Evolutionary conservation across 116 monocot genomes (phyloP), one percentile per base, ranked within the genome.

Genomic region (Phalaenopsis hybrid): DNA sequence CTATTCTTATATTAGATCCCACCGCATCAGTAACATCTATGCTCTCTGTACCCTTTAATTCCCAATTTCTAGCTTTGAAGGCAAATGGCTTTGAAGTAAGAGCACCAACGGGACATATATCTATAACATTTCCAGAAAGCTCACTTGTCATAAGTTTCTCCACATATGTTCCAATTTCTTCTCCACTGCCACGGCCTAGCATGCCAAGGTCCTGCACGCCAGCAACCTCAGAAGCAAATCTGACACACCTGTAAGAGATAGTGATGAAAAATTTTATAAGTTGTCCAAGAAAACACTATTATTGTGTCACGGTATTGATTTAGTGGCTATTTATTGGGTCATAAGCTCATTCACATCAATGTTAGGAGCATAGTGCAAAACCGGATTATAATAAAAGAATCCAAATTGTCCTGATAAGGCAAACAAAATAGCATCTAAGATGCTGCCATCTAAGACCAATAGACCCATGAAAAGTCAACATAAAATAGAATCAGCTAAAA

Each of bases 111-210:
- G 98, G 98, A 55, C 98, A 99, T 31, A 99, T 99, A 85, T 99
- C 98, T 83, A 99, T 99, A 34, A 99, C 98, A 88, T 99, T 99
- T 79, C 95, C 98, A 51, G 98, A 99, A 23, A 99, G 92, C 87
- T 99, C 98, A 85, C 98, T 99, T 23, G 93, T 95, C 98, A 99
- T 99, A 80, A 99, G 93, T 80, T 95, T 99, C 82, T 99, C 98
- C 37, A 99, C 98, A 87, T 99, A 99, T 83, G 98, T 99, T 34
- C 98, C 98, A 80, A 99, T 99, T 87, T 99, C 98, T 87, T 99
- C 98, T 79, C 98, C 98, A 87, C 98, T 99, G 13, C 98, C 98
- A 83, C 98, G 93, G 79, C 98, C 98, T 87, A 99, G 55, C 90
- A 99, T 95, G 55, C 98, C 98, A 81, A 99, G 95, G 79, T 99